These are phyloP conservation scores for Arthrobotrys iridis DNA, from an alignment of 2,329 filamentous ascomycete genomes.

Conservation along the genomic window DNA sequence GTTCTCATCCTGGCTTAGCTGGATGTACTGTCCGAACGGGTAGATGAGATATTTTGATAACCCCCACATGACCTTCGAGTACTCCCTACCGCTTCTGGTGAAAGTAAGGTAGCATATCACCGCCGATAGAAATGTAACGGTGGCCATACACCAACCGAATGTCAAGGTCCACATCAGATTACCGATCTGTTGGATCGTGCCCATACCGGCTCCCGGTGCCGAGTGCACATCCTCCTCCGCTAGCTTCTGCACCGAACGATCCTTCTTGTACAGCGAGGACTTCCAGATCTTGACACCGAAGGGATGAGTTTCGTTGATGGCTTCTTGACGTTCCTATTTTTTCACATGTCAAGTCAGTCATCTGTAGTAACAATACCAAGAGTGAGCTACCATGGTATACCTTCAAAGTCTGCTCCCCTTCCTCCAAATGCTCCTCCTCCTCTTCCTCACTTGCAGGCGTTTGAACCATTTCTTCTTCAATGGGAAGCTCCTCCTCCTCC, in stretches of 20 bases:
- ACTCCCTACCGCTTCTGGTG: constrained; percentile 81
- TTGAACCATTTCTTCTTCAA: constrained; percentile 22
- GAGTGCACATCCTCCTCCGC: constrained; percentile 98
- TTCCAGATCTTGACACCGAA: constrained; percentile 99
- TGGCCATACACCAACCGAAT: constrained; percentile 95
- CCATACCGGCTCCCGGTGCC: constrained; percentile 85
- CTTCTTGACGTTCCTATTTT: constrained; percentile 83
- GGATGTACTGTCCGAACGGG: constrained; percentile 95
- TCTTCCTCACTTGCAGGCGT: constrained; percentile 38
- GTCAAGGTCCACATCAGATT: constrained; percentile 89
- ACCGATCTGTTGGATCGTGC: constrained; percentile 83
- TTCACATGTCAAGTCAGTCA: not conserved
- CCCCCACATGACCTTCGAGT: constrained; percentile 84
- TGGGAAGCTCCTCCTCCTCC: constrained; percentile 10
- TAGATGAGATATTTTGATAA: constrained; percentile 89
- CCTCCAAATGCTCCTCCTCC: constrained; percentile 37
- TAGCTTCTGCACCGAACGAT: constrained; percentile 92
- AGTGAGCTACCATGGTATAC: not conserved
- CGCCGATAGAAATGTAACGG: constrained; percentile 78
- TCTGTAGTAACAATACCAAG: not conserved
- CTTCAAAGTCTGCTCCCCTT: constrained; percentile 47
- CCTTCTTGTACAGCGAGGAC: constrained; percentile 96
- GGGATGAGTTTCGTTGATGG: constrained; percentile 98
- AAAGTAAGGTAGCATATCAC: constrained; percentile 80
- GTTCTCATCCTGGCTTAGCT: constrained; percentile 89